Percentiles rank a stretch among this genome's conserved stretches.
phyloP scores from a whole-genome alignment of 345 rosid genomes.

The Salix purpurea region DNA sequence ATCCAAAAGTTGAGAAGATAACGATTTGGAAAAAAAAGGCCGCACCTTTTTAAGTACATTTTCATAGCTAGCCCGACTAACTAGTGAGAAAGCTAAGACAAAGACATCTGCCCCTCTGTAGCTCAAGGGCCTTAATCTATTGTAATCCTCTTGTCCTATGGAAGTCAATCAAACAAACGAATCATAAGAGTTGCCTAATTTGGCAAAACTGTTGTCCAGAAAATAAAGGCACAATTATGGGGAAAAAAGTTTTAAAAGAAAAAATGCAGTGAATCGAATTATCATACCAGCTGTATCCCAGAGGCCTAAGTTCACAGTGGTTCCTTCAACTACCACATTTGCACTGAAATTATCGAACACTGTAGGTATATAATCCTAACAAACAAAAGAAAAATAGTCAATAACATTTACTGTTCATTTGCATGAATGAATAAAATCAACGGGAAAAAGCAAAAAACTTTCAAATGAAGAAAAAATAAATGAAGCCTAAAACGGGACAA shows the following conservation, averaged over 20 bases:
- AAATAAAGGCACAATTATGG: not conserved
- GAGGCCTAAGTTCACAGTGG: slow-evolving; percentile 87
- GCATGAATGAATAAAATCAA: not conserved
- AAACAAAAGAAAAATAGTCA: not conserved
- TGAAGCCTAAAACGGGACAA: not conserved
- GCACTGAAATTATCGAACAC: slow-evolving; percentile 98
- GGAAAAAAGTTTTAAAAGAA: not conserved
- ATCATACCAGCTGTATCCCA: slow-evolving; percentile 98
- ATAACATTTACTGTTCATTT: not conserved
- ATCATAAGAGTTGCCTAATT: not conserved
- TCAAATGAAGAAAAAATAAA: not conserved
- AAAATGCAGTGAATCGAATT: not conserved
- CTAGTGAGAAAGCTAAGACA: slow-evolving; percentile 91
- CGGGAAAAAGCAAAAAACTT: not conserved
- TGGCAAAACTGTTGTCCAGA: not conserved
- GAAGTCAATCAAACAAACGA: slow-evolving; percentile 14
- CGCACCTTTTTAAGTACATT: slow-evolving; percentile 84
- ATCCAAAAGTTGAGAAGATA: not conserved
- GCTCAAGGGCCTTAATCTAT: slow-evolving; percentile 94
- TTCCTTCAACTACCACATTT: slow-evolving; percentile 88
- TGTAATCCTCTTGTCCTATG: slow-evolving; percentile 94
- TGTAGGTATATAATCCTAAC: slow-evolving; percentile 94
- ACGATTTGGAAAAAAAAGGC: not conserved
- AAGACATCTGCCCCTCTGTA: slow-evolving; percentile 96
- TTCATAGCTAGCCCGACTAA: slow-evolving; percentile 94